Conservation (phyloP, 2,329 filamentous ascomycete genomes). For the Aspergillus alliaceus region DNA sequence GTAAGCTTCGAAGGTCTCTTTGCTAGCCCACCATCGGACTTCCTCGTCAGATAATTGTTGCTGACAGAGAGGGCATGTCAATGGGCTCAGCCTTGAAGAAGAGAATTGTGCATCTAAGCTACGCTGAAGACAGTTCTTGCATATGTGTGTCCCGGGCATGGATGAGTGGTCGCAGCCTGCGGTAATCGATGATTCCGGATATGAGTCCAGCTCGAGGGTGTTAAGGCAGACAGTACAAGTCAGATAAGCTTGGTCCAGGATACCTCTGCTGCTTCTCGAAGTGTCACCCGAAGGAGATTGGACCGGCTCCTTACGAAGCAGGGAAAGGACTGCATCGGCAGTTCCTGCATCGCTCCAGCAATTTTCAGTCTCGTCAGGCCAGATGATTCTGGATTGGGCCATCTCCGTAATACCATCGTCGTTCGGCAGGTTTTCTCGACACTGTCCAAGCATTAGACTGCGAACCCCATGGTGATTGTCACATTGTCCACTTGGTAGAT, state of each 20-base stretch:
- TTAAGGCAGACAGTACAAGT: constrained; percentile 16
- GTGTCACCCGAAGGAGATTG: not conserved
- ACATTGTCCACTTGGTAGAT: not conserved
- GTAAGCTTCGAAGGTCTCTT: constrained; percentile 14
- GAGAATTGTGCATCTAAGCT: constrained; percentile 17
- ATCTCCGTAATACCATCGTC: not conserved
- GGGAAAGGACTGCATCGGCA: constrained; percentile 16
- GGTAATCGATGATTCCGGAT: constrained; percentile 14
- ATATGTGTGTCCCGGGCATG: constrained; percentile 12
- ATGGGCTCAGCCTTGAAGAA: not conserved
- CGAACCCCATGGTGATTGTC: not conserved
- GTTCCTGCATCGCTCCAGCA: constrained; percentile 19
- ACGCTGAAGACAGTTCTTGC: constrained; percentile 14
- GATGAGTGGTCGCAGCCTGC: constrained; percentile 15
- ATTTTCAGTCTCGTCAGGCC: not conserved
- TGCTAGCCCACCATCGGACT: constrained; percentile 16
- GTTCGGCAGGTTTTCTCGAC: not conserved
- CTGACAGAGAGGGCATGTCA: constrained; percentile 18
- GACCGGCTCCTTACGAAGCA: constrained; percentile 16
- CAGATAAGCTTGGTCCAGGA: not conserved
- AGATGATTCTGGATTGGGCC: not conserved
- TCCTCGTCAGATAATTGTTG: constrained; percentile 14
- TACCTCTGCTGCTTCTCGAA: not conserved
- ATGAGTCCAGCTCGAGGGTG: constrained; percentile 3
- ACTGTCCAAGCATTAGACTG: not conserved